Base-by-base conservation (phyloP, 2,329 filamentous ascomycete genomes). In the Podosphaera aphanis region DNA sequence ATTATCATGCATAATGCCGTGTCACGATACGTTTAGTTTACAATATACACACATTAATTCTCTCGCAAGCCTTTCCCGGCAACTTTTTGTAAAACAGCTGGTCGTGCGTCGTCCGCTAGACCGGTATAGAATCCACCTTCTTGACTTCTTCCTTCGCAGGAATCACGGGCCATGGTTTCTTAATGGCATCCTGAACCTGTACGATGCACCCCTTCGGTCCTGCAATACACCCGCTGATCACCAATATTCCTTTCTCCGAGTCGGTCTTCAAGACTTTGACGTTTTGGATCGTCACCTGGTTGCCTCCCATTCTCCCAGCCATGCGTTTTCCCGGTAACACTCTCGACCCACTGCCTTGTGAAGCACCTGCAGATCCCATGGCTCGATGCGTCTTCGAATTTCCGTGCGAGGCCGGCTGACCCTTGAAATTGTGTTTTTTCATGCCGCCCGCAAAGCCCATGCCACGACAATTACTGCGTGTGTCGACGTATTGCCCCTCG, bases 271-370 rank as follows among this genome's bases (percentile, higher is more conserved):
- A 65, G 45, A 98, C 77, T 64, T 79, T 82, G 55, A 95, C 66
- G 63, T 93, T 94, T 70, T 94, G 86, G 48, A 90, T 71, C 42
- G 90, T 98, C 47, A 85, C 81, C 53, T 74, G 76, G 62, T 93
- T 73, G 52, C 80, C 82, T 51, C 90, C 90, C 90, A 98, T 95
- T 49, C 83, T 76, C 46, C 90, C 90, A 2, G 90, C 76, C 90
- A 98, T 98, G 66, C 85, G 90, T 74, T 98, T 98, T 49, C 90
- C 90, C 0, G 90, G 90, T 59, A 85, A 67, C 20, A 98, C 88
- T 64, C 90, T 76, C 51, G 83, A 92, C 65, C 90, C 90, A 60
- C 81, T 78, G 52, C 90, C 90, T 64, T 98, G 90, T 55, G 80
- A 82, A 49, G 81, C 83, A 61, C 90, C 90, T 6, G 79, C 72